Percentiles rank a stretch among this genome's conserved stretches.
phyloP scores from a whole-genome alignment of 306 rosid species.

The Mimosa pudica region DNA sequence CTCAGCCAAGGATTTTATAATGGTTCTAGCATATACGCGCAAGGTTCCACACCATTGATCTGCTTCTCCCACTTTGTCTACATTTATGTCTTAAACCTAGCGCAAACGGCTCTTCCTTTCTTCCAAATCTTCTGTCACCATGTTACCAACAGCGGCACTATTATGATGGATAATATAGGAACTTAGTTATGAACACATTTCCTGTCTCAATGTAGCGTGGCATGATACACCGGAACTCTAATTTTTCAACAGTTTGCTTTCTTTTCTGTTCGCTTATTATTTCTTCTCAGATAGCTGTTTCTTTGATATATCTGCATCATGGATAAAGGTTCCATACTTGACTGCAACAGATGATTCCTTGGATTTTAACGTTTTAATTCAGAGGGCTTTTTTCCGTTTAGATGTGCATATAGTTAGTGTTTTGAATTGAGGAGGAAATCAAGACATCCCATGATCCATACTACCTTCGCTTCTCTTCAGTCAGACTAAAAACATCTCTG shows the following conservation, averaged over 20 bases:
- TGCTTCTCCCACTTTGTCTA: slow-evolving; percentile 15
- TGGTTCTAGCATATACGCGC: slow-evolving; percentile 67
- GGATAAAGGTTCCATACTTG: background rate
- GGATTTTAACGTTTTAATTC: slow-evolving; percentile 6
- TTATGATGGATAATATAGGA: slow-evolving; percentile 4
- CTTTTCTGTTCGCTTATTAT: background rate
- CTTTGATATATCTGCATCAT: background rate
- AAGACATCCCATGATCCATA: background rate
- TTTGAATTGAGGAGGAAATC: background rate
- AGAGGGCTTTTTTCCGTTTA: background rate
- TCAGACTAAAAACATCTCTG: background rate
- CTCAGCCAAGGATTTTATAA: slow-evolving; percentile 60
- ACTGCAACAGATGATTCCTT: slow-evolving; percentile 7
- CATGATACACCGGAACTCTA: slow-evolving; percentile 6
- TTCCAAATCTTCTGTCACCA: background rate
- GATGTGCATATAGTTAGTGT: too few species aligned
- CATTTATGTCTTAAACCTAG: background rate
- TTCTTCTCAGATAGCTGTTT: background rate
- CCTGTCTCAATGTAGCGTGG: background rate
- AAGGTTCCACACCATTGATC: slow-evolving; percentile 46
- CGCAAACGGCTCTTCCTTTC: background rate
- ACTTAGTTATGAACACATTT: slow-evolving; percentile 3
- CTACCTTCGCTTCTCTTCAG: background rate
- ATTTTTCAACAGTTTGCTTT: slow-evolving; percentile 21
- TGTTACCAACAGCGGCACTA: slow-evolving; percentile 2